Conservation (phyloP, 139 green algal genomes). For the Chlorella vulgaris region DNA sequence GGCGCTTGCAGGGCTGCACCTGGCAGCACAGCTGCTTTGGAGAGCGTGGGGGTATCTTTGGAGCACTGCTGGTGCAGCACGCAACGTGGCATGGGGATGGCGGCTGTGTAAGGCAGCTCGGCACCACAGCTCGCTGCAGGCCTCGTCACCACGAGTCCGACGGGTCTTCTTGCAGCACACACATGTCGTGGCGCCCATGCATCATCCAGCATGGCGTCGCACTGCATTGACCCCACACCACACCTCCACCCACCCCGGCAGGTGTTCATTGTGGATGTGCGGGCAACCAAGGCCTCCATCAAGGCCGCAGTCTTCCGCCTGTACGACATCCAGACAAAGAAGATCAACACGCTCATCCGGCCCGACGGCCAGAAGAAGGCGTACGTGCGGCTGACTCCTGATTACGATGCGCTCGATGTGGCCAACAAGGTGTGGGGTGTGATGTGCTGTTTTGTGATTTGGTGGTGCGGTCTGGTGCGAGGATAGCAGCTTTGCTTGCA, state of each 20-base stretch:
- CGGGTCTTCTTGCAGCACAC: too few relatives aligned
- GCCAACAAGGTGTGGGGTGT: slow-evolving; percentile 99
- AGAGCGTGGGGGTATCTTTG: background rate
- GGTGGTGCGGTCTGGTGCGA: too few relatives aligned
- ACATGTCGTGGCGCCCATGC: too few relatives aligned
- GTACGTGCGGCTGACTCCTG: slow-evolving; percentile 93
- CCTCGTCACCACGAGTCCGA: too few relatives aligned
- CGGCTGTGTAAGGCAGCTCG: too few relatives aligned
- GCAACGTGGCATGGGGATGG: background rate
- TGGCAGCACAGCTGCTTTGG: background rate
- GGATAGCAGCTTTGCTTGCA: too few relatives aligned
- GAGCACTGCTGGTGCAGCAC: background rate
- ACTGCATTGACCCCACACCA: background rate
- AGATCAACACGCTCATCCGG: slow-evolving; percentile 99
- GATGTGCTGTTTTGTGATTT: too few relatives aligned
- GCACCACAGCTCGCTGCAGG: too few relatives aligned
- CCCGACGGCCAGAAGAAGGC: slow-evolving; percentile 99
- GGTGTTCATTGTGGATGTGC: slow-evolving; percentile 94
- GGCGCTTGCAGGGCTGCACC: too few relatives aligned
- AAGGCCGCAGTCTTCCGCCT: slow-evolving; percentile 90
- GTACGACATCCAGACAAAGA: slow-evolving; percentile 98
- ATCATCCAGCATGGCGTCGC: background rate
- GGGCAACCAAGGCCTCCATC: slow-evolving; percentile 93
- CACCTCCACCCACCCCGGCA: slow-evolving; percentile 9
- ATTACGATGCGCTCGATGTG: slow-evolving; percentile 99